Evolutionary conservation across 441 rosid species (phyloP).

Genomic region (Erysimum cheiri): DNA sequence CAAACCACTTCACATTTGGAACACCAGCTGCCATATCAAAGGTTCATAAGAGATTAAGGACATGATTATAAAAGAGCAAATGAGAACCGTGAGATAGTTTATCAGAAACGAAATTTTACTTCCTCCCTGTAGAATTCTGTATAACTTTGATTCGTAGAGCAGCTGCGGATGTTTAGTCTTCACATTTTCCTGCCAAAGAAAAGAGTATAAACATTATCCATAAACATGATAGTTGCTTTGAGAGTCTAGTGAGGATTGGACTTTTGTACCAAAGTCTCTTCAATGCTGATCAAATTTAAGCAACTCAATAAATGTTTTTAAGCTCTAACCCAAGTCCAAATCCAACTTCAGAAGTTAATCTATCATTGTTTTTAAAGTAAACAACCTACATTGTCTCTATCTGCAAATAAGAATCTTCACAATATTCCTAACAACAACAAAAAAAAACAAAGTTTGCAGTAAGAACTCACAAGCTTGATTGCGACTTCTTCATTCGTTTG

Average conservation of each 20-base stretch:
- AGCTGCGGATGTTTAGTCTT: conserved; percentile 98
- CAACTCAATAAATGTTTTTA: conserved; percentile 7
- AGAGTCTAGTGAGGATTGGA: conserved; percentile 2
- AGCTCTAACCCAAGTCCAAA: background rate
- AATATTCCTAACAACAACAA: background rate
- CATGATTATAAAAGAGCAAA: background rate
- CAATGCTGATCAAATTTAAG: conserved; percentile 24
- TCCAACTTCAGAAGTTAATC: background rate
- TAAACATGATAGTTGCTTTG: background rate
- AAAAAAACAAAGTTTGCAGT: background rate
- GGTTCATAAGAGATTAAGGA: conserved; percentile 7
- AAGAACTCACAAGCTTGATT: conserved; percentile 54
- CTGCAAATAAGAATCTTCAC: conserved; percentile 18
- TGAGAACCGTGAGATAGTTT: background rate
- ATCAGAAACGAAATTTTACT: conserved; percentile 53
- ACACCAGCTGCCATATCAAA: conserved; percentile 73
- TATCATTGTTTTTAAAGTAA: background rate
- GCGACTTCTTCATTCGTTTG: conserved; percentile 59
- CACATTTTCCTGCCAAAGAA: conserved; percentile 73
- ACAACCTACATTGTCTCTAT: conserved; percentile 23
- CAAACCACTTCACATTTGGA: conserved; percentile 95
- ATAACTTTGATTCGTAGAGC: conserved; percentile 88
- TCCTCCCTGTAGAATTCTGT: conserved; percentile 97
- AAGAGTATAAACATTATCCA: conserved; percentile 6
- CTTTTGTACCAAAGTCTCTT: conserved; percentile 10